Evolutionary conservation across 306 rosid genomes (phyloP).

Genomic region (Quercus alba): DNA sequence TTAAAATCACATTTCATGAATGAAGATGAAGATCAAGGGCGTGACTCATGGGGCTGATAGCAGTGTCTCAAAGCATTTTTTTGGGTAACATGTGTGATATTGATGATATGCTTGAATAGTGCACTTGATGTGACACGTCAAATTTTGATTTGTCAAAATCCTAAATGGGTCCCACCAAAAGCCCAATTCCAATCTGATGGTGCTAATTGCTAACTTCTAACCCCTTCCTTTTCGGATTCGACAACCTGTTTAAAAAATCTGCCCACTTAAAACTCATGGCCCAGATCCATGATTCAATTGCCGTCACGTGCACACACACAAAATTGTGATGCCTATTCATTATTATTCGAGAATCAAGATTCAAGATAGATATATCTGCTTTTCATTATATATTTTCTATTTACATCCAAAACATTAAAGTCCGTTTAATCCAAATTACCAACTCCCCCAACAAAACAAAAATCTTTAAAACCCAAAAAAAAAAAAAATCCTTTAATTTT

Average conservation of each 20-base stretch:
- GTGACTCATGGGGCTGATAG: neutral
- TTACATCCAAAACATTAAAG: neutral
- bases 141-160: conserved; percentile 33
- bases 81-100: neutral
- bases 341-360: too few species aligned
- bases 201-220: conserved; percentile 37
- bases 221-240: conserved; percentile 31
- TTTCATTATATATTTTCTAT: neutral
- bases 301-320: conserved; percentile 79
- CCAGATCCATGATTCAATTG: conserved; percentile 70
- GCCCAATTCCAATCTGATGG: conserved; percentile 38
- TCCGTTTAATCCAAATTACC: neutral
- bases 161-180: conserved; percentile 20
- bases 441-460: neutral
- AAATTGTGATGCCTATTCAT: conserved; percentile 29
- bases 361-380: neutral
- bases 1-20: neutral
- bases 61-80: neutral
- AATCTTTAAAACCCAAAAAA: neutral
- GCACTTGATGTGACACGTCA: conserved; percentile 42
- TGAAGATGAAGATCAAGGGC: conserved; percentile 8
- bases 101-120: neutral
- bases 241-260: conserved; percentile 24
- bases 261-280: conserved; percentile 39
- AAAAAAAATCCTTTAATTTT: conserved; percentile 8